Conservation (phyloP, 1,284 basidiomycete species). For the Grifola frondosa region DNA sequence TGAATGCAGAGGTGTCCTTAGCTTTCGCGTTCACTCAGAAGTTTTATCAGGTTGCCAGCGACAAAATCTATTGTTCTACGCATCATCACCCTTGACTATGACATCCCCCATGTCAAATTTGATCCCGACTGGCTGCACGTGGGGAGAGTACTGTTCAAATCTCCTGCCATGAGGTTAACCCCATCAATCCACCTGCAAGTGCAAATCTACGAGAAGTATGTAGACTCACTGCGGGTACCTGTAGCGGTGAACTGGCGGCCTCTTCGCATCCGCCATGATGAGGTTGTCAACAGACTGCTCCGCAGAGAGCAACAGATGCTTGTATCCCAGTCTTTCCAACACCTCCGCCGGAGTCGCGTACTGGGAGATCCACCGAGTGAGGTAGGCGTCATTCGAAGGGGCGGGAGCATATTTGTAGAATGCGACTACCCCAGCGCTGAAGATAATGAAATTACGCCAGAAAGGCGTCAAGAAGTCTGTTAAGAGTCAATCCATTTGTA, state of each 20-base stretch:
- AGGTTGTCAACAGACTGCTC: conserved; percentile 44
- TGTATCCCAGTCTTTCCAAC: conserved; percentile 53
- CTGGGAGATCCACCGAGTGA: conserved; percentile 62
- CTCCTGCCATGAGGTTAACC: conserved; percentile 30
- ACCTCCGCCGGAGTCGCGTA: conserved; percentile 48
- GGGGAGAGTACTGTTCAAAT: conserved; percentile 51
- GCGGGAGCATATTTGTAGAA: conserved; percentile 69
- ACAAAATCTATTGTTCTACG: too few species aligned
- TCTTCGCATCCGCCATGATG: conserved; percentile 49
- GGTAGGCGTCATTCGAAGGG: conserved; percentile 52
- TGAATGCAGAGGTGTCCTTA: background rate
- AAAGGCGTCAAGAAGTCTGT: conserved; percentile 59
- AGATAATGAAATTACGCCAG: conserved; percentile 59
- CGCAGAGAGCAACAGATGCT: conserved; percentile 52
- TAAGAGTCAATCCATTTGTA: background rate
- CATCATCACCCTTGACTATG: conserved; percentile 46
- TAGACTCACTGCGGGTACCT: conserved; percentile 67
- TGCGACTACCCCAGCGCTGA: conserved; percentile 45
- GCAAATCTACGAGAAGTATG: background rate
- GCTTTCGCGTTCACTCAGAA: too few species aligned
- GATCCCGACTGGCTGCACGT: conserved; percentile 48
- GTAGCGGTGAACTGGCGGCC: conserved; percentile 55
- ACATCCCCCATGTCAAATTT: conserved; percentile 43
- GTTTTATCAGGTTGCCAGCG: too few species aligned
- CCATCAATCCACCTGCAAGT: background rate